A percentile compares a stretch with the other conserved stretches of the same genome.
Conservation (phyloP, 2,329 filamentous ascomycete genomes). For the Hypoxylon sp. region DNA sequence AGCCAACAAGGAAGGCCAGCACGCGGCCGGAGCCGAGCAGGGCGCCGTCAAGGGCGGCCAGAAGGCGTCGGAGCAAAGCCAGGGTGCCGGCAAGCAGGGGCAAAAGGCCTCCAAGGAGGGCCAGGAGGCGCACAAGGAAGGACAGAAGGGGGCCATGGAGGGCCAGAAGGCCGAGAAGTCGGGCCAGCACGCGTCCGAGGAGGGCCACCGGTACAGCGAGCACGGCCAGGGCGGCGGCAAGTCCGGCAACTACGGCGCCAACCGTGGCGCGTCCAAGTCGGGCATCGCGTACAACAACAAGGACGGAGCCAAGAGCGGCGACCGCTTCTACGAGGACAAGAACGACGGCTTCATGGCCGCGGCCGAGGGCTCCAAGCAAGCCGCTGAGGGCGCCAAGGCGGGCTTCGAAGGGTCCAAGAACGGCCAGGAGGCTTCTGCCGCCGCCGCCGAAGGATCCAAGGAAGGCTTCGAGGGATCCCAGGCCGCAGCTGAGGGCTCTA, state of each 20-base stretch:
- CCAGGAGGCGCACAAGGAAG: background rate
- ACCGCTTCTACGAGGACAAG: slow-evolving; percentile 20
- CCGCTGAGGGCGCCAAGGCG: background rate
- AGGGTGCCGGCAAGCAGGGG: background rate
- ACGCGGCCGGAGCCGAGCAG: slow-evolving; percentile 8
- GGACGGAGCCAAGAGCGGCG: slow-evolving; percentile 29
- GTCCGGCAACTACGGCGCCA: slow-evolving; percentile 30
- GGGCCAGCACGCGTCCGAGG: slow-evolving; percentile 8
- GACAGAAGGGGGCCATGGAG: slow-evolving; percentile 8
- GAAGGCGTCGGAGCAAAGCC: slow-evolving; percentile 10
- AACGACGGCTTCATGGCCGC: slow-evolving; percentile 28
- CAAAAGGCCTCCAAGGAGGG: slow-evolving; percentile 11
- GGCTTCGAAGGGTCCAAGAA: slow-evolving; percentile 16
- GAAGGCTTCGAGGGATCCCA: slow-evolving; percentile 7
- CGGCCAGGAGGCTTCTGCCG: background rate
- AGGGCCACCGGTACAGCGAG: slow-evolving; percentile 21
- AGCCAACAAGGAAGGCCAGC: background rate
- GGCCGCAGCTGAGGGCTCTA: slow-evolving; percentile 12
- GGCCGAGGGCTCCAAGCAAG: slow-evolving; percentile 8
- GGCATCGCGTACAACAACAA: slow-evolving; percentile 38
- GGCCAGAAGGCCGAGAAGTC: slow-evolving; percentile 7
- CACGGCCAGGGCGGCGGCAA: slow-evolving; percentile 23
- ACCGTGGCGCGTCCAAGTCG: slow-evolving; percentile 35
- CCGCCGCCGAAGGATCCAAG: slow-evolving; percentile 10
- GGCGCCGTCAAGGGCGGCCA: slow-evolving; percentile 2